Base-by-base conservation (phyloP, 176 grass and related monocot species). In the Eleusine indica region DNA sequence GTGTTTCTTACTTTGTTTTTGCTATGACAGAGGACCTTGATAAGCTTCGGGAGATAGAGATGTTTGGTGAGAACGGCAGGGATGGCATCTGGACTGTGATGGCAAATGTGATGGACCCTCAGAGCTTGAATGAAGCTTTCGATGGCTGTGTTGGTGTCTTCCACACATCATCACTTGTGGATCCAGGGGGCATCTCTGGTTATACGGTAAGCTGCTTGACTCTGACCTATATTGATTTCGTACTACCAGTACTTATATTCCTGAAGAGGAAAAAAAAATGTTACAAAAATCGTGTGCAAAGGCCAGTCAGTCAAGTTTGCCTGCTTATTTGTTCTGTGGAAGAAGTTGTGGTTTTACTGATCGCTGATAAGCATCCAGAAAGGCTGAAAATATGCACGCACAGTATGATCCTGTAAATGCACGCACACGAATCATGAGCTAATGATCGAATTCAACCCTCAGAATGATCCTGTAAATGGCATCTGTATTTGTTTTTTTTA, bases 41-140 rank as follows among this genome's bases (percentile, higher is more conserved):
- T 85, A 98, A 98, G 85, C 82, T 98, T 61, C 85, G 91, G 30
- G 96, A 95, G 80, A 95, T 93, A 87, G 96, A 93, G 28, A 96
- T 95, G 86, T 96, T 98, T 41, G 89, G 89, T 7, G 96, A 98
- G 89, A 85, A 95, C 70, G 93, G 93, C 16, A 93, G 93, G 75
- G 91, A 94, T n/a, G 85, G 91, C 3, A 91, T 95, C 15, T 98
- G 93, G 96, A 84, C 93, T 19, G 91, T 98, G 83, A 95, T 98
- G 77, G 93, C 96, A 68, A 95, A 91, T 76, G 93, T 92, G 70
- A 94, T 95, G 96, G 93, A 98, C 77, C 83, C 89, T 0, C 87
- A 86, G 48, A 94, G 96, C 78, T 75, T 98, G 82, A 86, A 94
- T 37, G 85, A 65, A 76, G 96, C 96, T 71, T 95, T 98, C 6